Evolutionary conservation across 2,329 filamentous ascomycete species (phyloP), one percentile per base, ranked within the genome.

Genomic region (Arthrinium phaeospermum): DNA sequence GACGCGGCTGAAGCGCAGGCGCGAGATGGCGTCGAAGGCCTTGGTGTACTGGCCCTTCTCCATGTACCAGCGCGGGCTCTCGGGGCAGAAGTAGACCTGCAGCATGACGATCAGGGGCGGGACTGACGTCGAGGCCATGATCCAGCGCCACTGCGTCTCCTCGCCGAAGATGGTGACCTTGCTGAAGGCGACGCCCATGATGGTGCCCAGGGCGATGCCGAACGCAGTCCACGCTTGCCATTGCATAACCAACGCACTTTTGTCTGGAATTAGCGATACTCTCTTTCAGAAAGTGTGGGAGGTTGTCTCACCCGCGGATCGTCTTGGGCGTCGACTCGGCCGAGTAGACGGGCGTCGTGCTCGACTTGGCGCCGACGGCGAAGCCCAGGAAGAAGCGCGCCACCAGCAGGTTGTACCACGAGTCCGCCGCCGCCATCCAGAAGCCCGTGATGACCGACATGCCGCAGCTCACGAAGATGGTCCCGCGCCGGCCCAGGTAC

Each of bases 131-230:
- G 90, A 91, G 14, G 86, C 90, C 12, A 93, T 81, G 77, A 91
- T 90, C 41, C 92, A 82, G 47, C 91, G 84, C 91, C 91, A 93
- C 10, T 88, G 84, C 49, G 91, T 88, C 3, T 77, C 77, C 24
- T 89, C 88, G 0, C 86, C 85, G 69, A 70, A 70, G 47, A 70
- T 44, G 47, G 47, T 57, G 10, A 70, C 68, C 12, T 91, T 84
- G 67, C 89, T 90, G 61, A 93, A 89, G 4, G 87, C 89, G 45
- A 93, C 84, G 76, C 93, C 93, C 74, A 90, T 91, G 73, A 85
- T 88, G 71, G 88, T 91, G 16, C 91, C 92, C 30, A 93, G 83
- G 79, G 93, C 91, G 77, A 93, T 92, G 57, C 89, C 89, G 84
- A 83, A 92, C 81, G 73, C 90, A 0, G 83, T 85, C 85, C 86